These are phyloP conservation scores for Chalciporus chontae DNA, from an alignment of 768 basidiomycete species.

Conservation along the genomic window DNA sequence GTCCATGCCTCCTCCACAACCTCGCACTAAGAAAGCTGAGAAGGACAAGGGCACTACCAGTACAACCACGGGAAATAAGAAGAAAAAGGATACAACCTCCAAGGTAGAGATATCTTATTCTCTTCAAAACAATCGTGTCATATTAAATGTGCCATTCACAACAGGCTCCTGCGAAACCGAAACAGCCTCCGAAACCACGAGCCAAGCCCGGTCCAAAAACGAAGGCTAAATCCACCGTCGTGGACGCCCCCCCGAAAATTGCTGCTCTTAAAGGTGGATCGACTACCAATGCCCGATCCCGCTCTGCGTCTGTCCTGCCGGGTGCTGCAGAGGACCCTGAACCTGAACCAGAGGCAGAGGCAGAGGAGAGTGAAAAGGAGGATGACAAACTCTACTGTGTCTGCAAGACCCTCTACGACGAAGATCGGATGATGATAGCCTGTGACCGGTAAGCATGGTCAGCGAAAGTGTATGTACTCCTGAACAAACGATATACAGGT, in stretches of 20 bases:
- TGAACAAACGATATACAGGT: slow-evolving; percentile 42
- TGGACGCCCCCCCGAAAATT: slow-evolving; percentile 16
- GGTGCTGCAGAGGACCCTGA: slow-evolving; percentile 37
- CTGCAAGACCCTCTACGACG: slow-evolving; percentile 84
- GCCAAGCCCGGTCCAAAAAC: slow-evolving; percentile 30
- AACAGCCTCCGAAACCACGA: slow-evolving; percentile 31
- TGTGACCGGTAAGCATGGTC: slow-evolving; percentile 70
- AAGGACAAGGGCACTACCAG: slow-evolving; percentile 18
- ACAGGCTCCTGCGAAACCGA: slow-evolving; percentile 25
- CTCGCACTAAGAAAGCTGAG: slow-evolving; percentile 23
- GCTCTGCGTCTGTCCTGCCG: slow-evolving; percentile 71
- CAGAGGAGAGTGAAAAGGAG: slow-evolving; percentile 40
- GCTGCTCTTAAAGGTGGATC: slow-evolving; percentile 18
- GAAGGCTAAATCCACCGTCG: slow-evolving; percentile 17
- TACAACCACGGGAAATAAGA: slow-evolving; percentile 32
- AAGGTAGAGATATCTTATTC: slow-evolving; percentile 17
- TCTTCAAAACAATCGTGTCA: neutral
- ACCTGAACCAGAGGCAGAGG: slow-evolving; percentile 49
- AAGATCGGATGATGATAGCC: slow-evolving; percentile 88
- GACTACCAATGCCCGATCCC: slow-evolving; percentile 47
- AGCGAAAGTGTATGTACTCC: neutral
- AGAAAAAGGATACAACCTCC: slow-evolving; percentile 25
- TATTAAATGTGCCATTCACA: neutral
- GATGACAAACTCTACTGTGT: slow-evolving; percentile 78
- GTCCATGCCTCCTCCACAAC: slow-evolving; percentile 57